A percentile compares a stretch with the other conserved stretches of the same genome.
Evolutionary conservation across 371 early-diverging fungal genomes (phyloP).

Genomic region (Mortierella sp.): DNA sequence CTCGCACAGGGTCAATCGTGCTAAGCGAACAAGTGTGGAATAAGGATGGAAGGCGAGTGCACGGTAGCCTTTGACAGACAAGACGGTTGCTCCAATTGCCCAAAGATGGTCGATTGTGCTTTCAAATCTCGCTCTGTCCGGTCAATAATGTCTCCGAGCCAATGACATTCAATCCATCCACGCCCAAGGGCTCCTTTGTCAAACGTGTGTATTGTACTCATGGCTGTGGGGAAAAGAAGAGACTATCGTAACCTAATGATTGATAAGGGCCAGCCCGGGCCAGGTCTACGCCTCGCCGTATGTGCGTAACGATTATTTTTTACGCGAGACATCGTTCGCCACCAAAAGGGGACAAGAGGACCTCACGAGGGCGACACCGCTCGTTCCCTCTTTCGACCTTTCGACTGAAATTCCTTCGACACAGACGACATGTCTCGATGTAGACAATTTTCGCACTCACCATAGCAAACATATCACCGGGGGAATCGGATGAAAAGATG

Average conservation of each 20-base stretch:
- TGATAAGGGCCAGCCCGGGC: too few relatives aligned
- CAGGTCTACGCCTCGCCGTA: too few relatives aligned
- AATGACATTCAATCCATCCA: not conserved
- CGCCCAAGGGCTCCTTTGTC: too few relatives aligned
- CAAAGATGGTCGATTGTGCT: conserved; percentile 10
- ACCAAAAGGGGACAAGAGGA: not conserved
- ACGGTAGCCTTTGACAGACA: not conserved
- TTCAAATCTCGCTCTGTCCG: not conserved
- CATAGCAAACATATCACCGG: not conserved
- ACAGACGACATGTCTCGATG: not conserved
- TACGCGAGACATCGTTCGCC: not conserved
- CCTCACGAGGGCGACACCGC: not conserved
- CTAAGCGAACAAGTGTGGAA: not conserved
- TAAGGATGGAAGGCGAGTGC: not conserved
- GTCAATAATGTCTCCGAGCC: conserved; percentile 9
- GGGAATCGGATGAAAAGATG: not conserved
- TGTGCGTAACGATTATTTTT: too few relatives aligned
- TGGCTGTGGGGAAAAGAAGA: too few relatives aligned
- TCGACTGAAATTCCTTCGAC: not conserved
- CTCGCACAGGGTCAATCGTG: not conserved
- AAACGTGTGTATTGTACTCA: too few relatives aligned
- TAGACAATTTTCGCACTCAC: not conserved
- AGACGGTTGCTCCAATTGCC: not conserved
- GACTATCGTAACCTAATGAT: too few relatives aligned
- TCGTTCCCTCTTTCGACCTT: not conserved